A percentile compares a stretch with the other conserved stretches of the same genome.
Evolutionary conservation across 2,329 filamentous ascomycete species (phyloP).

Genomic region (Metarhizium anisopliae): DNA sequence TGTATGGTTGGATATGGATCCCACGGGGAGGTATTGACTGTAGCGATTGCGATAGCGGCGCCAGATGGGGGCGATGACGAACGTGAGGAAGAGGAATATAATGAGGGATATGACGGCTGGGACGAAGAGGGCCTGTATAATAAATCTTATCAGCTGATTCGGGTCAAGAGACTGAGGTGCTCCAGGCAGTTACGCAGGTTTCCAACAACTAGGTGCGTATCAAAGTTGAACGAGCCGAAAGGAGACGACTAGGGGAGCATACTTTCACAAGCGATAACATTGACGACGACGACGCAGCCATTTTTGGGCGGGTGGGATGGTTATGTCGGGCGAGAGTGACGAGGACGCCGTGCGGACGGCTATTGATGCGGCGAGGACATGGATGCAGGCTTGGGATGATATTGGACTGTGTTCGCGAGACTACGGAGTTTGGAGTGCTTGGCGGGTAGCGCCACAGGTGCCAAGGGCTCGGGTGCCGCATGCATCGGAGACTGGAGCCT

Average conservation of each 20-base stretch:
- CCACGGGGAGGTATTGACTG: slow-evolving; percentile 63
- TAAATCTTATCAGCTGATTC: slow-evolving; percentile 2
- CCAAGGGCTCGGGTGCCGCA: too few species aligned
- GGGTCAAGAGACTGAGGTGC: background rate
- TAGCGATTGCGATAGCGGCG: slow-evolving; percentile 62
- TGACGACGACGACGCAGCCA: slow-evolving; percentile 2
- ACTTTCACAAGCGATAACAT: slow-evolving; percentile 26
- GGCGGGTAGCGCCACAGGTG: too few species aligned
- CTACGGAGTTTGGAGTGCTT: background rate
- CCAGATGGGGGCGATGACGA: slow-evolving; percentile 59
- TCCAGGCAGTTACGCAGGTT: background rate
- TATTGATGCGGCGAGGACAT: background rate
- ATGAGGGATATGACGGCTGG: slow-evolving; percentile 62
- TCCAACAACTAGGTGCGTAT: slow-evolving; percentile 2
- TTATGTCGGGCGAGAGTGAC: background rate
- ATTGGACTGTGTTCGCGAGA: background rate
- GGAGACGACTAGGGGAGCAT: slow-evolving; percentile 3
- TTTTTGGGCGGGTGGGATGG: background rate
- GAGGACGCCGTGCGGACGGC: background rate
- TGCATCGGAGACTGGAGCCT: too few species aligned
- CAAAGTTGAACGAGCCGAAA: background rate
- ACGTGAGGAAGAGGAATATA: slow-evolving; percentile 58
- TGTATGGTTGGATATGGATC: slow-evolving; percentile 51
- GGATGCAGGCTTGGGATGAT: background rate
- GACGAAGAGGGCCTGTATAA: slow-evolving; percentile 55